These are phyloP conservation scores for Ophiorrhiza pumila DNA, from an alignment of 257 asterid species.

Conservation along the genomic window DNA sequence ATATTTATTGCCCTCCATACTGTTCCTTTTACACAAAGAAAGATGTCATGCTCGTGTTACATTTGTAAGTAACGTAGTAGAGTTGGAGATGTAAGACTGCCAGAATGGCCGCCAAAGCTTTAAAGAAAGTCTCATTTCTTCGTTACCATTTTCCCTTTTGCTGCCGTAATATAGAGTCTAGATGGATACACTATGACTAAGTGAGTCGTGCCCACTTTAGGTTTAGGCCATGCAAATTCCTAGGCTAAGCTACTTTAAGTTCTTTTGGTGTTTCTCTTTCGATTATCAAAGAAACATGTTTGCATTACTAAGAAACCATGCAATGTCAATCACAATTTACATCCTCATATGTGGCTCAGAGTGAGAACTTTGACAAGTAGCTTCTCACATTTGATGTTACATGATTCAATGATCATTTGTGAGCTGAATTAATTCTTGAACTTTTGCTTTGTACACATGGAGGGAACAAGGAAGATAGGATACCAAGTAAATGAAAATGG, in stretches of 20 bases:
- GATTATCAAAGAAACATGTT: no score
- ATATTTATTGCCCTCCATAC: no score
- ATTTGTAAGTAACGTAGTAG: no score
- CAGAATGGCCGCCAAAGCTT: neutral
- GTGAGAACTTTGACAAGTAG: no score
- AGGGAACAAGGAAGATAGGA: constrained; percentile 26
- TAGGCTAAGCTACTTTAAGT: neutral
- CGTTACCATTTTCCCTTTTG: neutral
- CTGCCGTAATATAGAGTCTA: neutral
- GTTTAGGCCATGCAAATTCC: neutral
- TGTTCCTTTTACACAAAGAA: no score
- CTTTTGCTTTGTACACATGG: neutral
- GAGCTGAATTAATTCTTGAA: neutral
- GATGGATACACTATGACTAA: neutral
- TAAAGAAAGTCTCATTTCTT: neutral
- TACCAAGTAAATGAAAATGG: constrained; percentile 37
- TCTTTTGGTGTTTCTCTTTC: no score
- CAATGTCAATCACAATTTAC: no score
- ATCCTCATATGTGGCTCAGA: no score
- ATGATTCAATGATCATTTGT: neutral
- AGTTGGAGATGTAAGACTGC: neutral
- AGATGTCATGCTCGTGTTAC: no score
- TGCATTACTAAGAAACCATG: no score
- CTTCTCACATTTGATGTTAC: no score
- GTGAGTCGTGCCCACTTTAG: neutral